These are phyloP conservation scores for Candida maltosa DNA, from an alignment of 805 yeast genomes.

Conservation along the genomic window DNA sequence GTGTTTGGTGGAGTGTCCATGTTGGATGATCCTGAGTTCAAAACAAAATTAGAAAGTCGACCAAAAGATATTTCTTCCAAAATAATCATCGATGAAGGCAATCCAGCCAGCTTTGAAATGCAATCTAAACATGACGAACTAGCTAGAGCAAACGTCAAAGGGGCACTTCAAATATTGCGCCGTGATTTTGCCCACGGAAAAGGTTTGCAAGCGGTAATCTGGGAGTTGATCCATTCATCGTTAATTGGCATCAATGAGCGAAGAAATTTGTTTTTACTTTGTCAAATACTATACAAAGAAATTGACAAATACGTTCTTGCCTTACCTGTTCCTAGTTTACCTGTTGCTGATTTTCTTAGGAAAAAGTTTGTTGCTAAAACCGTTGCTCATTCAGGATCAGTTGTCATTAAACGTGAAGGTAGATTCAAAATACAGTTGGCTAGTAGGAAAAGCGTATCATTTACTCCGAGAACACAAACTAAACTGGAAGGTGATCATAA, in stretches of 20 bases:
- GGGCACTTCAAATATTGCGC: constrained; percentile 63
- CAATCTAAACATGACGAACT: constrained; percentile 58
- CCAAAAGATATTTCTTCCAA: constrained; percentile 30
- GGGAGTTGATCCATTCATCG: constrained; percentile 69
- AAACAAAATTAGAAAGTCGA: constrained; percentile 20
- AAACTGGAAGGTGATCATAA: too few species aligned
- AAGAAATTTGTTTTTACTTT: constrained; percentile 59
- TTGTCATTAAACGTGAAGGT: constrained; percentile 62
- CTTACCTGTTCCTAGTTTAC: constrained; percentile 63
- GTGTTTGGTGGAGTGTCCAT: constrained; percentile 55
- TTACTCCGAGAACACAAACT: background rate
- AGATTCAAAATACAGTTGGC: constrained; percentile 51
- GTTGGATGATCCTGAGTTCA: constrained; percentile 65
- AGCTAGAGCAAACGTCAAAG: constrained; percentile 61
- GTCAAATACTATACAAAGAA: constrained; percentile 64
- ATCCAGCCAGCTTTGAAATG: constrained; percentile 38
- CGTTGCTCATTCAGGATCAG: constrained; percentile 43
- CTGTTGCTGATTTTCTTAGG: constrained; percentile 40
- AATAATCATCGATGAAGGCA: constrained; percentile 58
- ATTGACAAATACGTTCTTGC: constrained; percentile 58
- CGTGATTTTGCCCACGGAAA: constrained; percentile 54
- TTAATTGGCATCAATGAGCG: constrained; percentile 56
- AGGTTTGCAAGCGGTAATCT: constrained; percentile 58
- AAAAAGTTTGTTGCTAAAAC: constrained; percentile 60
- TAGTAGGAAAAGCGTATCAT: constrained; percentile 11